These are phyloP conservation scores for Cnidoscolus chayamansa DNA, from an alignment of 441 rosid genomes.

Conservation along the genomic window DNA sequence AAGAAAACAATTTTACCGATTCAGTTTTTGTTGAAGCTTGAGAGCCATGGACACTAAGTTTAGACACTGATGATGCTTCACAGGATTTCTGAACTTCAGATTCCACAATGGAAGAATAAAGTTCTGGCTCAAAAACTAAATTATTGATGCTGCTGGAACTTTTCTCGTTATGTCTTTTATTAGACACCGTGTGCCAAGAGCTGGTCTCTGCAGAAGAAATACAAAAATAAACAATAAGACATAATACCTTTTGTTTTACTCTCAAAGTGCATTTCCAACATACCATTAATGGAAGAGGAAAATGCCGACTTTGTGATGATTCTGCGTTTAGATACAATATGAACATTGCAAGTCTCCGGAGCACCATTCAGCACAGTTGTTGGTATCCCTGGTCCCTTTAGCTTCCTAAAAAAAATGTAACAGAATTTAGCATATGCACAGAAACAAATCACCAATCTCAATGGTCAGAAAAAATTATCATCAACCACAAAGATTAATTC, in stretches of 20 bases:
- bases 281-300: constrained; percentile 35
- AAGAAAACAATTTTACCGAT: constrained; percentile 36
- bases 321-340: constrained; percentile 47
- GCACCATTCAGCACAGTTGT: constrained; percentile 46
- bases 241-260: constrained; percentile 5
- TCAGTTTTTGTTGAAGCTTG: constrained; percentile 36
- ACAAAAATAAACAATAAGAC: constrained; percentile 13
- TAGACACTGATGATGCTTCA: constrained; percentile 37
- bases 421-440: constrained; percentile 16
- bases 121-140: constrained; percentile 29
- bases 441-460: neutral
- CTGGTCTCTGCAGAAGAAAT: constrained; percentile 34
- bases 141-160: constrained; percentile 31
- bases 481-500: neutral
- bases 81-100: constrained; percentile 29
- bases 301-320: constrained; percentile 45
- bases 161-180: constrained; percentile 33
- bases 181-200: constrained; percentile 28
- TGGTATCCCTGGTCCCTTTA: constrained; percentile 54
- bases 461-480: constrained; percentile 2
- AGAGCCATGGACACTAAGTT: constrained; percentile 31
- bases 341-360: constrained; percentile 48
- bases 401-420: constrained; percentile 39
- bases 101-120: constrained; percentile 34
- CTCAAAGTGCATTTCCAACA: constrained; percentile 14